A percentile compares a stretch with the other conserved stretches of the same genome.
Conservation (phyloP, 2,329 filamentous ascomycete genomes). For the Phialophora verrucosa region DNA sequence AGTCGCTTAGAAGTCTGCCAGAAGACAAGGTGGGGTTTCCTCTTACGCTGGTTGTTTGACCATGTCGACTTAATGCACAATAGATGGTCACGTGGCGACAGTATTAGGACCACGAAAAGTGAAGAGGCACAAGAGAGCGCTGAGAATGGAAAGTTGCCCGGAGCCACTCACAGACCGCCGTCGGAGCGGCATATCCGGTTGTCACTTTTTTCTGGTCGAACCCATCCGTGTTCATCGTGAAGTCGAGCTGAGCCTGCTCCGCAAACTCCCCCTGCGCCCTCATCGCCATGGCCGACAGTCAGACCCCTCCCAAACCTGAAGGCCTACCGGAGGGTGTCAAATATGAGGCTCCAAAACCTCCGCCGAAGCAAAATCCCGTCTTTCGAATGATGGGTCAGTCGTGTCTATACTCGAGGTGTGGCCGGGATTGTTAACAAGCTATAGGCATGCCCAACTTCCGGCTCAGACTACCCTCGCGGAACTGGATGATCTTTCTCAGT, state of each 20-base stretch:
- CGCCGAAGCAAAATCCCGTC: slow-evolving; percentile 68
- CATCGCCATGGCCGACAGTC: slow-evolving; percentile 45
- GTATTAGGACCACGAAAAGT: not conserved
- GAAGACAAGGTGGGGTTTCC: slow-evolving; percentile 6
- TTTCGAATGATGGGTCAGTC: slow-evolving; percentile 70
- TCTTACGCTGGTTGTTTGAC: slow-evolving; percentile 2
- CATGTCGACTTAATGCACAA: not conserved
- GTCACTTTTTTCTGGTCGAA: slow-evolving; percentile 14
- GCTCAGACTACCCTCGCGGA: slow-evolving; percentile 85
- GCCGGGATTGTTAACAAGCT: slow-evolving; percentile 27
- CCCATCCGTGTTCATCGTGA: not conserved
- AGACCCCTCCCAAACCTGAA: slow-evolving; percentile 42
- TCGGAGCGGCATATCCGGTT: slow-evolving; percentile 19
- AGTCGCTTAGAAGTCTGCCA: not conserved
- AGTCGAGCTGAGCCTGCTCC: not conserved
- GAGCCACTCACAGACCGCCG: not conserved
- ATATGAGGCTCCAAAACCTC: slow-evolving; percentile 50
- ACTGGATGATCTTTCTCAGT: slow-evolving; percentile 95
- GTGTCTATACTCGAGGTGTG: not conserved
- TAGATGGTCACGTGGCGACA: not conserved
- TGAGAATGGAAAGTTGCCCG: slow-evolving; percentile 7
- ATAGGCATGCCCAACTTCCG: slow-evolving; percentile 81
- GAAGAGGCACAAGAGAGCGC: not conserved
- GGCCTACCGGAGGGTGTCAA: slow-evolving; percentile 40
- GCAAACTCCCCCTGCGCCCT: not conserved